phyloP scores from a whole-genome alignment of 352 stramenopile species.

The Phytophthora foliorum region DNA sequence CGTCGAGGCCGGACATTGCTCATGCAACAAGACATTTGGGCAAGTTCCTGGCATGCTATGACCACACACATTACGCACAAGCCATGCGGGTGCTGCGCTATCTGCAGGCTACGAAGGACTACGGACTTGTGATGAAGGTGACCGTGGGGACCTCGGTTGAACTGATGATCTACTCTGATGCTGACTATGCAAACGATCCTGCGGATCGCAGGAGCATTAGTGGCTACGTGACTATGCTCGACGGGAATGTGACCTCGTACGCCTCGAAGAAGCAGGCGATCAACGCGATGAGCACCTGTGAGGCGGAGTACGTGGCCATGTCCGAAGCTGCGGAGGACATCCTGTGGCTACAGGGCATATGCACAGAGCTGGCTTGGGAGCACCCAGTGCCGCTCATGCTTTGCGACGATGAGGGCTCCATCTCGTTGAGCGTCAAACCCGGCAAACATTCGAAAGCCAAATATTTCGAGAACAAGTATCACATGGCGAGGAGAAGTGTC shows the following conservation, averaged over 20 bases:
- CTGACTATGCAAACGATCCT: neutral
- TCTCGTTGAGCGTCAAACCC: slow-evolving; percentile 1
- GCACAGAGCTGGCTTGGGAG: neutral
- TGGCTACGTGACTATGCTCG: too few species aligned
- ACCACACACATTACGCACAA: neutral
- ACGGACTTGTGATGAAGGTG: slow-evolving; percentile 17
- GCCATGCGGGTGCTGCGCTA: slow-evolving; percentile 15
- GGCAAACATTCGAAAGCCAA: neutral
- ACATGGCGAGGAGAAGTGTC: too few species aligned
- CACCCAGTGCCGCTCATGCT: slow-evolving; percentile 2
- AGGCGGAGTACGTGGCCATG: neutral
- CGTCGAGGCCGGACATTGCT: neutral
- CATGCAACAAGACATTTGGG: neutral
- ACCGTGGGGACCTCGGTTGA: neutral
- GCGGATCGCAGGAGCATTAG: neutral
- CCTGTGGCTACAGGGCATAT: neutral
- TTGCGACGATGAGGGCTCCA: neutral
- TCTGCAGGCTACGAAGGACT: slow-evolving; percentile 5
- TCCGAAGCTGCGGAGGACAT: neutral
- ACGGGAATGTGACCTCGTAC: too few species aligned
- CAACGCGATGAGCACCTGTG: neutral
- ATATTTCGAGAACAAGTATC: too few species aligned
- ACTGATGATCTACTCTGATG: slow-evolving; percentile 12
- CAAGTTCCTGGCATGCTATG: neutral
- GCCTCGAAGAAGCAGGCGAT: too few species aligned